These are phyloP conservation scores for Wickerhamiella azymoides DNA, from an alignment of 805 yeast species.

Conservation along the genomic window DNA sequence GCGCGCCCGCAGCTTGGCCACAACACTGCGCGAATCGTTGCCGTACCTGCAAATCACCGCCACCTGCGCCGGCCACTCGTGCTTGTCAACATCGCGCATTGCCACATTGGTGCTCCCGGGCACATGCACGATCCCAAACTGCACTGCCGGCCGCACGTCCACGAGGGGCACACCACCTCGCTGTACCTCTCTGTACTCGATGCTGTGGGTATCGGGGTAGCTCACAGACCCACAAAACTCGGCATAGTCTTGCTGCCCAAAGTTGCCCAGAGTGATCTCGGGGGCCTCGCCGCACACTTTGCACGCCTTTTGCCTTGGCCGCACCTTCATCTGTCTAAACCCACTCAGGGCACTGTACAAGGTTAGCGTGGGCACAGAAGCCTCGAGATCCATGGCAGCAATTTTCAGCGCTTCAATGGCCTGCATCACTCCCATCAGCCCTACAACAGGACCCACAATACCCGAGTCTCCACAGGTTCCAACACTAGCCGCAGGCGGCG, in stretches of 20 bases:
- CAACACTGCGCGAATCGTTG: slow-evolving; percentile 78
- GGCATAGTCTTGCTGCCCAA: slow-evolving; percentile 47
- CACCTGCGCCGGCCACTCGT: slow-evolving; percentile 23
- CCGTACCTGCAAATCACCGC: slow-evolving; percentile 76
- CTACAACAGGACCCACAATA: slow-evolving; percentile 92
- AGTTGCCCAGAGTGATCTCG: slow-evolving; percentile 32
- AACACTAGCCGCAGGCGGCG: slow-evolving; percentile 75
- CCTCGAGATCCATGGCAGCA: slow-evolving; percentile 42
- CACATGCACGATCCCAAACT: slow-evolving; percentile 52
- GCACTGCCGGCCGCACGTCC: slow-evolving; percentile 75
- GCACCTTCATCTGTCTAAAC: slow-evolving; percentile 64
- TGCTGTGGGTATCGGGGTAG: slow-evolving; percentile 26
- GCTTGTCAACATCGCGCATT: slow-evolving; percentile 32
- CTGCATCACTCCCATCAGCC: slow-evolving; percentile 77
- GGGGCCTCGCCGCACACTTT: slow-evolving; percentile 47
- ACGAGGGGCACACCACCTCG: slow-evolving; percentile 29
- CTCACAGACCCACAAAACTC: slow-evolving; percentile 60
- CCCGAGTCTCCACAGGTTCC: slow-evolving; percentile 88
- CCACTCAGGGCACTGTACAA: slow-evolving; percentile 40
- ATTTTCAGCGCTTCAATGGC: slow-evolving; percentile 77
- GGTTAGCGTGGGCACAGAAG: slow-evolving; percentile 54
- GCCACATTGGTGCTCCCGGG: slow-evolving; percentile 52
- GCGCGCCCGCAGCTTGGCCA: slow-evolving; percentile 36
- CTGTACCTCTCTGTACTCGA: neutral
- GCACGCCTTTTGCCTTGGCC: slow-evolving; percentile 50